Base-by-base conservation (phyloP, 2,329 filamentous ascomycete genomes). In the Talaromyces sp. region DNA sequence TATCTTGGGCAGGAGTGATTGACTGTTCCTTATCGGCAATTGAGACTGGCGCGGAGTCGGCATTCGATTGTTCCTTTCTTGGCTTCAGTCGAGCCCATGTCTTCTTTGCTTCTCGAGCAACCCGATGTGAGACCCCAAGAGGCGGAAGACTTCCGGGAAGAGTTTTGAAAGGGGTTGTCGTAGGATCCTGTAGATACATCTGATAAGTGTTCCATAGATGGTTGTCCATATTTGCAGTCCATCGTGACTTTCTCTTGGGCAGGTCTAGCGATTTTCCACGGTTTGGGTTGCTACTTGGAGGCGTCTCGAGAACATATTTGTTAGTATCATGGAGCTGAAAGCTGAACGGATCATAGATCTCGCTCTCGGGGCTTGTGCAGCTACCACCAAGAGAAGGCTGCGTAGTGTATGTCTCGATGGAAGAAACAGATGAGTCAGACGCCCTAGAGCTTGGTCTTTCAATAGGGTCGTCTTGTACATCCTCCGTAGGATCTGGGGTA, bases 151-250 rank as follows among this genome's bases (percentile, higher is more conserved):
- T 85, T 56, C 86, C 86, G 2, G 86, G 86, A 0, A 87, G 80
- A 75, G 85, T 86, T 70, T 88, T 88, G 79, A 88, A 88, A 0
- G 86, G 86, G 1, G 86, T 88, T 55, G 88, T 81, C 3, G 83
- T 85, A 21, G 86, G 86, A 71, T 88, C 85, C 65, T 86, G 84
- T n/a, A 88, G 76, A 70, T 87, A 88, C 60, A 81, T 79, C 75
- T 87, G 84, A 73, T 87, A 88, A 8, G 84, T 86, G 70, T 85
- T 83, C 86, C 86, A 88, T 35, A 88, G 74, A 69, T 88, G 86
- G 62, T 84, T 81, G 70, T 88, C 86, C 85, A 87, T 88, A 58
- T 86, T 84, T 48, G 82, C 76, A 5, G 83, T 86, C 82, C 86
- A 88, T 44, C 71, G 70, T 69, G 70, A 67, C 66, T 66, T 72